Conservation (phyloP, 352 stramenopile genomes). For the Peronosclerospora sorghi region DNA sequence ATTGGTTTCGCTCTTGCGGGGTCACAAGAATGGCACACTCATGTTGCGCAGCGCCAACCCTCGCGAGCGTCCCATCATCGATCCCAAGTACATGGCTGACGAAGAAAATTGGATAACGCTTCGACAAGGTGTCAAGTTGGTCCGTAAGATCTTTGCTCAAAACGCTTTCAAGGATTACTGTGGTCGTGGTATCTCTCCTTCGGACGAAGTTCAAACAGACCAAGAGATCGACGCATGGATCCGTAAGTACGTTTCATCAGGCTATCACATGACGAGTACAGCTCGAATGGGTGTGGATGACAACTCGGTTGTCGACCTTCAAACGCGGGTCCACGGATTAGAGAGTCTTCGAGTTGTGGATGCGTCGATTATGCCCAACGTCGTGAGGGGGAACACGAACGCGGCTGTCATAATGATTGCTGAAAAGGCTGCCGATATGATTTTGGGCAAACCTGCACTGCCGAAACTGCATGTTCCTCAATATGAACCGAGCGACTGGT, state of each 20-base stretch:
- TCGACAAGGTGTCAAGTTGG: slow-evolving; percentile 50
- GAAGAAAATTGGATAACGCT: slow-evolving; percentile 58
- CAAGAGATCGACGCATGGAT: slow-evolving; percentile 70
- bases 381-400: slow-evolving; percentile 90
- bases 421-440: slow-evolving; percentile 87
- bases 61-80: slow-evolving; percentile 51
- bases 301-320: slow-evolving; percentile 75
- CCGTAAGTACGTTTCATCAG: slow-evolving; percentile 53
- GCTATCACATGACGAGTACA: slow-evolving; percentile 78
- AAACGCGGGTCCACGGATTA: slow-evolving; percentile 71
- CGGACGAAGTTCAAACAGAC: slow-evolving; percentile 33
- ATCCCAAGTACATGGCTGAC: slow-evolving; percentile 78
- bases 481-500: slow-evolving; percentile 25
- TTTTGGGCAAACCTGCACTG: slow-evolving; percentile 49
- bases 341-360: slow-evolving; percentile 23
- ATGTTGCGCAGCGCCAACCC: slow-evolving; percentile 57
- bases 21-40: slow-evolving; percentile 60
- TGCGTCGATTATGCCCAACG: slow-evolving; percentile 87
- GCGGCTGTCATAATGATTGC: slow-evolving; percentile 85
- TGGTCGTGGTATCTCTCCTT: slow-evolving; percentile 49
- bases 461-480: slow-evolving; percentile 46
- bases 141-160: slow-evolving; percentile 75
- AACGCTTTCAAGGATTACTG: slow-evolving; percentile 68
- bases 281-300: slow-evolving; percentile 68
- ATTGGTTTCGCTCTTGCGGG: slow-evolving; percentile 73